Evolutionary conservation across 2,329 filamentous ascomycete genomes (phyloP).

Genomic region (Aspergillus sp.): DNA sequence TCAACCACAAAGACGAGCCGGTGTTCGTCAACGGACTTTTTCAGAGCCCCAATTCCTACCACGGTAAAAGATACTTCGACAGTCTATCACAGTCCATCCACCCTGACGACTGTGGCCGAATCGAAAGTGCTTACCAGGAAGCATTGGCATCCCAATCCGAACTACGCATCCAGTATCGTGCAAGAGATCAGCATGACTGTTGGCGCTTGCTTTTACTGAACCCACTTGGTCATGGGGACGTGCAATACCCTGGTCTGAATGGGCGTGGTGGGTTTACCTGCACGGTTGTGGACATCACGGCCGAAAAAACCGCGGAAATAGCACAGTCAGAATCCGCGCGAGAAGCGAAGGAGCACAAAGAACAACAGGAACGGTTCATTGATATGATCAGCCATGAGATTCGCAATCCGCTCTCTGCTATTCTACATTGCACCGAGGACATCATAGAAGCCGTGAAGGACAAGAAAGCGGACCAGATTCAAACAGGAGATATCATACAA

Average conservation of each 20-base stretch:
- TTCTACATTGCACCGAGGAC: slow-evolving; percentile 53
- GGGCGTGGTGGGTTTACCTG: slow-evolving; percentile 13
- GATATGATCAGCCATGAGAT: slow-evolving; percentile 60
- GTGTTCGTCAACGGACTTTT: slow-evolving; percentile 18
- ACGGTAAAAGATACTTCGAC: slow-evolving; percentile 4
- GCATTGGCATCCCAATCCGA: not conserved
- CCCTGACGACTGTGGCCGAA: slow-evolving; percentile 12
- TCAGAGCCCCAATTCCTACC: slow-evolving; percentile 4
- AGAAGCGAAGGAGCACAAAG: slow-evolving; percentile 74
- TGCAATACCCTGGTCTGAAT: not conserved
- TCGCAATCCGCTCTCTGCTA: slow-evolving; percentile 52
- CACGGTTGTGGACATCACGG: slow-evolving; percentile 71
- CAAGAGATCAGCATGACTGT: not conserved
- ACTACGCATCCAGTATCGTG: slow-evolving; percentile 20
- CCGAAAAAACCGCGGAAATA: slow-evolving; percentile 77
- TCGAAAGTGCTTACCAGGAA: slow-evolving; percentile 8
- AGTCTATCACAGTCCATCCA: slow-evolving; percentile 15
- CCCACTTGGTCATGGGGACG: slow-evolving; percentile 3
- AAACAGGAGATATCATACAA: slow-evolving; percentile 59
- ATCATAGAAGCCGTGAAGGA: slow-evolving; percentile 18
- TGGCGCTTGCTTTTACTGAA: slow-evolving; percentile 14
- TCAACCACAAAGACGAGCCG: slow-evolving; percentile 12
- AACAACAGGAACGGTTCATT: slow-evolving; percentile 74
- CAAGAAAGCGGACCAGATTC: slow-evolving; percentile 8
- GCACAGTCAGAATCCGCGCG: slow-evolving; percentile 70